Percentiles rank a stretch among this genome's conserved stretches.
Conservation (phyloP, 2,329 filamentous ascomycete genomes). For the Fusarium verticillioides region DNA sequence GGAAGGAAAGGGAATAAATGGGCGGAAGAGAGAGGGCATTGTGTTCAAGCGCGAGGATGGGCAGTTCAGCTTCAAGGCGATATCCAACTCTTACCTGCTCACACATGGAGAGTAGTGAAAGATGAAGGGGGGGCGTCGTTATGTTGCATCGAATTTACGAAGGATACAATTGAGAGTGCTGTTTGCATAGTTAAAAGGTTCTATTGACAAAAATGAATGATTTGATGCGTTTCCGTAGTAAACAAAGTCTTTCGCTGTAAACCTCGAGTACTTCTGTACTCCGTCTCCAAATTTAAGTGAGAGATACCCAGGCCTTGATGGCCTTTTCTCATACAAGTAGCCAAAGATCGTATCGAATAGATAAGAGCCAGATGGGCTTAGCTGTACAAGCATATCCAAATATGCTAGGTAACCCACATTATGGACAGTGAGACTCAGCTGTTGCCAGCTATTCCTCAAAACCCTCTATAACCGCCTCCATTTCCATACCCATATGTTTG, state of each 20-base stretch:
- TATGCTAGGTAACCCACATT: constrained; percentile 17
- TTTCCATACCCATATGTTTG: constrained; percentile 41
- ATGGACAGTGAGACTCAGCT: constrained; percentile 24
- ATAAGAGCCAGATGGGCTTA: constrained; percentile 20
- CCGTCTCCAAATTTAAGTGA: constrained; percentile 30
- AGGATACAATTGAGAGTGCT: constrained; percentile 40
- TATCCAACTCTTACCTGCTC: constrained; percentile 45
- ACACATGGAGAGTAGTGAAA: constrained; percentile 38
- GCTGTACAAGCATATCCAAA: constrained; percentile 24
- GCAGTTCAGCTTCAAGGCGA: constrained; percentile 40
- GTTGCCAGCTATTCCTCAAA: constrained; percentile 26
- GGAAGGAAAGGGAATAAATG: constrained; percentile 38
- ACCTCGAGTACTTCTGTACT: constrained; percentile 20
- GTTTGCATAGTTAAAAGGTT: constrained; percentile 45
- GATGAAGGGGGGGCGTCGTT: neutral
- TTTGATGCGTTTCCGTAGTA: constrained; percentile 44
- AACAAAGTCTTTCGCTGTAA: constrained; percentile 42
- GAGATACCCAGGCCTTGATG: neutral
- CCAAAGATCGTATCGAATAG: constrained; percentile 7
- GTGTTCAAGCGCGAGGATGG: constrained; percentile 40
- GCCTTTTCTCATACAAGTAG: constrained; percentile 23
- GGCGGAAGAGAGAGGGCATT: constrained; percentile 40
- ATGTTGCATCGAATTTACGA: constrained; percentile 38
- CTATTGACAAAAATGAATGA: constrained; percentile 47
- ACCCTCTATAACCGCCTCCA: constrained; percentile 43